A percentile compares a stretch with the other conserved stretches of the same genome.
Conservation (phyloP, 495 filamentous ascomycete species). For the Filosporella fistucella region DNA sequence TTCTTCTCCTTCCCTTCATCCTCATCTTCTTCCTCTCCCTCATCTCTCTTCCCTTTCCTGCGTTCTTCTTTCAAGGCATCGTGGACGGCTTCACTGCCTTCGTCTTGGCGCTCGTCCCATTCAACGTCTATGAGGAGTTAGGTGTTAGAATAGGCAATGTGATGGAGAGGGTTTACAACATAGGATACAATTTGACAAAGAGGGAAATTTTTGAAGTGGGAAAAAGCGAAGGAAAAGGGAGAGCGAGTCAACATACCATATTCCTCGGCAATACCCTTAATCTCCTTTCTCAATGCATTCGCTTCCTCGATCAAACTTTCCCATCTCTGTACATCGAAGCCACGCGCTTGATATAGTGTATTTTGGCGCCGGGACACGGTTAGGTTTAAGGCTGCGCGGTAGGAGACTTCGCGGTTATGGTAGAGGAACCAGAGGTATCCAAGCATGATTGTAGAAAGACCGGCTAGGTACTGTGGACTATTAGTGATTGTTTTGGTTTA, state of each 20-base stretch:
- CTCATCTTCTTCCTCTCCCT: slow-evolving; percentile 24
- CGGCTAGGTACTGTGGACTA: slow-evolving; percentile 65
- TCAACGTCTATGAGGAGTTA: too few species aligned
- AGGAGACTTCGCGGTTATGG: slow-evolving; percentile 84
- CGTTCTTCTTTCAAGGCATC: slow-evolving; percentile 63
- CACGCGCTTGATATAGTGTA: slow-evolving; percentile 67
- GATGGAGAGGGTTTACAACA: too few species aligned
- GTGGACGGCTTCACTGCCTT: slow-evolving; percentile 68
- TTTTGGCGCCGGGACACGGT: slow-evolving; percentile 76
- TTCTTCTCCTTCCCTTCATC: slow-evolving; percentile 37
- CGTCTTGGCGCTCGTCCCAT: slow-evolving; percentile 81
- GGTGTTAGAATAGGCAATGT: too few species aligned
- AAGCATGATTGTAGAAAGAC: slow-evolving; percentile 75
- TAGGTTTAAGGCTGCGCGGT: slow-evolving; percentile 78
- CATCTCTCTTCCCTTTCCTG: slow-evolving; percentile 38
- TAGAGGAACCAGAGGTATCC: slow-evolving; percentile 94
- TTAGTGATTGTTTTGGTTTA: neutral
- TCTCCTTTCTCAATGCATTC: slow-evolving; percentile 74
- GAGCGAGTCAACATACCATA: too few species aligned
- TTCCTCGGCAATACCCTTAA: slow-evolving; percentile 75
- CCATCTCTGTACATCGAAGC: slow-evolving; percentile 76
- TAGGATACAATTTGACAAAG: too few species aligned
- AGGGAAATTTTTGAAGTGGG: too few species aligned
- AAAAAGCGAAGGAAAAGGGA: too few species aligned
- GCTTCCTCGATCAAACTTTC: slow-evolving; percentile 75